Evolutionary conservation across 768 basidiomycete genomes (phyloP), one percentile per base, ranked within the genome.

Genomic region (Megacollybia marginata): DNA sequence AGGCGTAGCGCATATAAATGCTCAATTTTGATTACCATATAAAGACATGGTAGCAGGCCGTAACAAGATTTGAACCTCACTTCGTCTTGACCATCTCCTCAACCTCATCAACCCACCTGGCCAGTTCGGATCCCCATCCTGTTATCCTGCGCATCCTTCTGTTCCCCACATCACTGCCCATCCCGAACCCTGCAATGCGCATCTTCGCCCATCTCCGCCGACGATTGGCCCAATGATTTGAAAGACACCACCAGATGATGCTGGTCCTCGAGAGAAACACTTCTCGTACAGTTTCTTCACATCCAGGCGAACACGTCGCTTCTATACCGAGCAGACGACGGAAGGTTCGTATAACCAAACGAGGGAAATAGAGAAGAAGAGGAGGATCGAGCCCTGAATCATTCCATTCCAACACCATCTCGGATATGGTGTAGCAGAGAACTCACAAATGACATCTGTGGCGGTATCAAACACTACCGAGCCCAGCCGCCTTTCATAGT

Each of bases 381-480:
- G 83, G 85, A 8, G 83, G 82, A 54, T 85, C 83, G 18, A 86
- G 65, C 85, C 85, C 83, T 86, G 48, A 6, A 38, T 4, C 20
- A 34, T 18, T 23, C 44, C n/a, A 53, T 7, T 9, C 8, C 31
- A 19, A 46, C 33, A 10, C 32, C 16, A 35, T 32, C 3, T 36
- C 9, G 49, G 12, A 44, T 47, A 18, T 13, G 42, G 44, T 31
- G 33, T 23, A 45, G 15, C 1, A 18, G 42, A 20, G 46, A 32
- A 64, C 71, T 43, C 50, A 82, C 80, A 82, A 18, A 82, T 70
- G 8, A 76, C 57, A 57, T 82, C 79, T 4, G 79, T 80, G 12
- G 72, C 62, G 18, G 59, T 59, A 4, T 72, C 64, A 0, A 60
- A 53, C 5, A 75, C 59, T 2, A 77, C 48, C 2, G 52, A 53